phyloP scores from a whole-genome alignment of 129 eudicot species.

The Gnaphalium uliginosum region DNA sequence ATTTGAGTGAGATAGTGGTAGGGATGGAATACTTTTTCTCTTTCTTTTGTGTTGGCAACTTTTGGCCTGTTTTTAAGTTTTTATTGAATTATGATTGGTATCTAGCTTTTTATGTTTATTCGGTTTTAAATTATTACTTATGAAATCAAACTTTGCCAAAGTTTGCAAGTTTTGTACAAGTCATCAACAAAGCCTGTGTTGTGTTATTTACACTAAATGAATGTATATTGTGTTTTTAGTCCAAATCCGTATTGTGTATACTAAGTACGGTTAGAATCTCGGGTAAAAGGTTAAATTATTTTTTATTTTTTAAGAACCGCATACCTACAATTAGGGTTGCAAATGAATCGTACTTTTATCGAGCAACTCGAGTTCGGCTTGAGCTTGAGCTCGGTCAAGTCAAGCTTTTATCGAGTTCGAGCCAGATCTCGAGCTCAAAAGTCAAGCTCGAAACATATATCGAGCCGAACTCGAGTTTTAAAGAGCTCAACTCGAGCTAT shows the following conservation, averaged over 20 bases:
- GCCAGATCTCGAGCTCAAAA: neutral
- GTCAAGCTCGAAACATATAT: neutral
- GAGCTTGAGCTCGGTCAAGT: neutral
- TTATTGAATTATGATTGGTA: neutral
- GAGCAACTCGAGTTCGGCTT: neutral
- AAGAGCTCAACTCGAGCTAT: neutral
- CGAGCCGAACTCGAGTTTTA: too few relatives aligned
- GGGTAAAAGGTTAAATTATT: too few relatives aligned
- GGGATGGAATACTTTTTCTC: neutral
- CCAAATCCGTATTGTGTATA: too few relatives aligned
- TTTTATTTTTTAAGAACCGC: too few relatives aligned
- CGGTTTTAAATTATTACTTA: too few relatives aligned
- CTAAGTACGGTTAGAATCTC: too few relatives aligned
- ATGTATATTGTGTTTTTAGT: too few relatives aligned
- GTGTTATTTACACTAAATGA: too few relatives aligned
- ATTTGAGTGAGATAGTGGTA: neutral
- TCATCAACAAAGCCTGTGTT: too few relatives aligned
- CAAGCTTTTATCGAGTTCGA: neutral
- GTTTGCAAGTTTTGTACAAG: too few relatives aligned
- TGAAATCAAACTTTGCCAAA: too few relatives aligned
- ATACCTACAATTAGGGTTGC: too few relatives aligned
- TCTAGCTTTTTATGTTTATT: neutral
- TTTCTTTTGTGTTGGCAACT: slow-evolving; percentile 1
- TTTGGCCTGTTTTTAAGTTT: neutral
- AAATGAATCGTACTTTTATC: neutral